Evolutionary conservation across 495 filamentous ascomycete species (phyloP), one percentile per base, ranked within the genome.

Genomic region (Podospora pseudoanserina): DNA sequence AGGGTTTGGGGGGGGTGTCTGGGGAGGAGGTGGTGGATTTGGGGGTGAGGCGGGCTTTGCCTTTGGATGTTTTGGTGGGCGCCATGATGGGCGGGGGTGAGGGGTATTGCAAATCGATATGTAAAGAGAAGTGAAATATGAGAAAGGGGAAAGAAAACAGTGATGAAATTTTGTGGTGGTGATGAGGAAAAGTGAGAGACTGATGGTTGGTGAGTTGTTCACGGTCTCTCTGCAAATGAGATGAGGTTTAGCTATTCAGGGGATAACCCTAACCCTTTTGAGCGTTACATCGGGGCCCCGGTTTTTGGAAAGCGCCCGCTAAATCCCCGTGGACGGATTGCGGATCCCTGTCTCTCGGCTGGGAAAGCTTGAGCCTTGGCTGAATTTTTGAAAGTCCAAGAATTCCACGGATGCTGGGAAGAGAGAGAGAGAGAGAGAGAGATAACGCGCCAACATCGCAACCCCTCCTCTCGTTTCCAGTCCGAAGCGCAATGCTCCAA

Each of bases 1-100:
- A 94, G 5, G 91, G 92, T 28, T 71, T 68, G 7, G 71, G 75
- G 27, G 66, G 49, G 7, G 7, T 49, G 39, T 49, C 39, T 49
- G 39, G 2, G 82, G 75, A 3, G 87, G 65, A 39, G 44, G 63
- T n/a, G 64, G 63, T 9, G 65, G 65, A 60, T 5, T 55, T 56
- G 60, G 28, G 23, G 20, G 64, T 26, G 32, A 66, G 68, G 68
- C 65, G 68, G 55, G 62, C 15, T 57, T 70, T 70, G 57, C 60
- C 65, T 56, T 70, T 71, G 27, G 63, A 15, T 26, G 66, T 56
- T 67, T 73, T 73, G 27, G 60, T 73, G 2, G 74, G 76, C 16
- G 74, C 72, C 74, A 73, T 73, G 58, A 26, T 68, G 63, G 56
- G 32, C 15, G 20, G 27, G 16, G 5, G 19, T 44, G 28, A 53